These are phyloP conservation scores for Petunia secreta DNA, from an alignment of 257 asterid species.

Conservation along the genomic window DNA sequence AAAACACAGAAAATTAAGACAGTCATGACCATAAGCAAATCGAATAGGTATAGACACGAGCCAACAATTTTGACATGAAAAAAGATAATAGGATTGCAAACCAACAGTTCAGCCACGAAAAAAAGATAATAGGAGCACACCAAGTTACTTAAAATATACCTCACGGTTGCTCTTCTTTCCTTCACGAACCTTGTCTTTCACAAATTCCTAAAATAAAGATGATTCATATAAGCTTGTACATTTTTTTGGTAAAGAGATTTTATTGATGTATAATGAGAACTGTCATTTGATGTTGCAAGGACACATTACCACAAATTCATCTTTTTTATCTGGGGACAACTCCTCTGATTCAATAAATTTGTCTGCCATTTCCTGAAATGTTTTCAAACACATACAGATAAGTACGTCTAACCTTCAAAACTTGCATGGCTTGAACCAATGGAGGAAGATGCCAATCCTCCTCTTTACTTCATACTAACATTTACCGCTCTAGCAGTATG, in stretches of 20 bases:
- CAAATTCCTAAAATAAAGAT: conserved; percentile 49
- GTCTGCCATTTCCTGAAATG: conserved; percentile 63
- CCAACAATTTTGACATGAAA: not conserved
- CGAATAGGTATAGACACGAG: not conserved
- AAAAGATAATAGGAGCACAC: not conserved
- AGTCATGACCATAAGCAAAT: conserved; percentile 26
- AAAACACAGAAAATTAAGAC: conserved; percentile 24
- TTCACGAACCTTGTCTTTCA: conserved; percentile 80
- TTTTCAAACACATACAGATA: conserved; percentile 7
- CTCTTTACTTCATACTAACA: conserved; percentile 3
- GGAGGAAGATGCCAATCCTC: not conserved
- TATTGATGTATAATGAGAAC: not conserved
- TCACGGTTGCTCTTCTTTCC: conserved; percentile 75
- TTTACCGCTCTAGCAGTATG: not conserved
- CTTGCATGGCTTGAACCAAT: not conserved
- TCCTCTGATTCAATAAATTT: conserved; percentile 71
- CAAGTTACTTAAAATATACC: conserved; percentile 43
- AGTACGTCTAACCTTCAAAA: not conserved
- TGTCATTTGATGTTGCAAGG: conserved; percentile 10
- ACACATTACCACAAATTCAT: conserved; percentile 64
- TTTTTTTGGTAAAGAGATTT: not conserved
- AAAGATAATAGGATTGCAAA: conserved; percentile 14
- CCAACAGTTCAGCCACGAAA: not conserved
- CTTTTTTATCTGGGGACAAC: conserved; percentile 67
- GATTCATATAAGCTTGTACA: not conserved